Percentiles rank a stretch among this genome's conserved stretches.
Conservation (phyloP, 1,284 basidiomycete species). For the Fomitopsis schrenkii region DNA sequence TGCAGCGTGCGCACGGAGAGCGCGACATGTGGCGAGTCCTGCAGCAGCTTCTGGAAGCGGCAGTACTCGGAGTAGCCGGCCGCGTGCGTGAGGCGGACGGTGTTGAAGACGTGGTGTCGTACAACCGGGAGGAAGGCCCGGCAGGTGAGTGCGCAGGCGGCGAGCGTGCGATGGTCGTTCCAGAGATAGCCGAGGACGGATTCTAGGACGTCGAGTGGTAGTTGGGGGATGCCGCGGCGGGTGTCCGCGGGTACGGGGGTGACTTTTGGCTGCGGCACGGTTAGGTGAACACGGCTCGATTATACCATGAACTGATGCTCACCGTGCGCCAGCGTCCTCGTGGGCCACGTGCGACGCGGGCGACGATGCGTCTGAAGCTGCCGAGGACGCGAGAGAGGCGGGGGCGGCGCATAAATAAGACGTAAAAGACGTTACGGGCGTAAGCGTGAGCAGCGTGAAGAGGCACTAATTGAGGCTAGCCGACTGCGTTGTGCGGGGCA, state of each 20-base stretch:
- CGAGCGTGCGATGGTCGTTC: constrained; percentile 26
- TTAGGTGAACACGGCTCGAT: neutral
- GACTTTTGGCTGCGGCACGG: neutral
- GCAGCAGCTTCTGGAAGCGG: constrained; percentile 4
- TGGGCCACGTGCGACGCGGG: neutral
- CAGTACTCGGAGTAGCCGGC: constrained; percentile 1
- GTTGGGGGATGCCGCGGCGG: neutral
- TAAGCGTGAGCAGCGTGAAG: neutral
- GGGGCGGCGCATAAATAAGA: constrained; percentile 2
- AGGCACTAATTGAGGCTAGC: constrained; percentile 1
- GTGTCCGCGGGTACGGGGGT: neutral
- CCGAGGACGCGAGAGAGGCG: constrained; percentile 5
- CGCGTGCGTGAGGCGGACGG: constrained; percentile 9
- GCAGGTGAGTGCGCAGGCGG: constrained; percentile 31
- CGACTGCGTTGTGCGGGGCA: neutral
- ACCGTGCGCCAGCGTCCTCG: constrained; percentile 3
- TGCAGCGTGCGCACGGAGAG: constrained; percentile 5
- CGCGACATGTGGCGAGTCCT: constrained; percentile 6
- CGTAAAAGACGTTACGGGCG: neutral
- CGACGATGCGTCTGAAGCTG: constrained; percentile 3
- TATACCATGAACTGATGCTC: neutral
- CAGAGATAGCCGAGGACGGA: constrained; percentile 31
- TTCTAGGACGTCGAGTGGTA: constrained; percentile 32
- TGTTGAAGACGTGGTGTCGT: constrained; percentile 32
- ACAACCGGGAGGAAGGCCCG: constrained; percentile 29